These are phyloP conservation scores for Tulasnella calospora DNA, from an alignment of 768 basidiomycete species.

Conservation along the genomic window DNA sequence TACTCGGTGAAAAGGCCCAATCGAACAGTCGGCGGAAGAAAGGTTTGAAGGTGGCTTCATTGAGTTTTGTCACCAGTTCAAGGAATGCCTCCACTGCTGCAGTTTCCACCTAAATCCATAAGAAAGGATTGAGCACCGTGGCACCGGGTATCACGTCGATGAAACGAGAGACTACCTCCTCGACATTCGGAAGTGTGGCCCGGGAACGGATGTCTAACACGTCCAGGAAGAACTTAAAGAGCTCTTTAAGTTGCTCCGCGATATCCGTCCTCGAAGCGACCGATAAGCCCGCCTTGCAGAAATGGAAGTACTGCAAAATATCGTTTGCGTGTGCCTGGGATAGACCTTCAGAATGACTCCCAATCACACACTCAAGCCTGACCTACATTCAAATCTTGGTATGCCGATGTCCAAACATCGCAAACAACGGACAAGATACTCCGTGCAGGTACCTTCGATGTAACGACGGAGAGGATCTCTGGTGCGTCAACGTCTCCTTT, in stretches of 20 bases:
- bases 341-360: neutral
- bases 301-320: slow-evolving; percentile 49
- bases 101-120: slow-evolving; percentile 32
- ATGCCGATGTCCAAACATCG: slow-evolving; percentile 17
- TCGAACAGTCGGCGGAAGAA: slow-evolving; percentile 88
- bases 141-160: neutral
- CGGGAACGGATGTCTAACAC: slow-evolving; percentile 56
- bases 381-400: neutral
- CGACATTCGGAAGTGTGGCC: slow-evolving; percentile 29
- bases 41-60: slow-evolving; percentile 85
- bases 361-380: neutral
- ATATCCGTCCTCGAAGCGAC: slow-evolving; percentile 60
- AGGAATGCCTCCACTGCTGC: slow-evolving; percentile 67
- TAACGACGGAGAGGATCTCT: slow-evolving; percentile 26
- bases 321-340: slow-evolving; percentile 19
- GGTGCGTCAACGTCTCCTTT: neutral
- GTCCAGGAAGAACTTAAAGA: slow-evolving; percentile 76
- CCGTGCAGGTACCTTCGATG: slow-evolving; percentile 18
- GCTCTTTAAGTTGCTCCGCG: slow-evolving; percentile 55
- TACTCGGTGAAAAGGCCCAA: slow-evolving; percentile 73
- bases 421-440: slow-evolving; percentile 24
- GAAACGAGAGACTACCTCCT: slow-evolving; percentile 5
- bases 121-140: neutral
- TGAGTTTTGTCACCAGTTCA: slow-evolving; percentile 86
- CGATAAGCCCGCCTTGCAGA: slow-evolving; percentile 62